A percentile compares a stretch with the other conserved stretches of the same genome.
Evolutionary conservation across 2,329 filamentous ascomycete species (phyloP).

Genomic region (Colletotrichum tropicale): DNA sequence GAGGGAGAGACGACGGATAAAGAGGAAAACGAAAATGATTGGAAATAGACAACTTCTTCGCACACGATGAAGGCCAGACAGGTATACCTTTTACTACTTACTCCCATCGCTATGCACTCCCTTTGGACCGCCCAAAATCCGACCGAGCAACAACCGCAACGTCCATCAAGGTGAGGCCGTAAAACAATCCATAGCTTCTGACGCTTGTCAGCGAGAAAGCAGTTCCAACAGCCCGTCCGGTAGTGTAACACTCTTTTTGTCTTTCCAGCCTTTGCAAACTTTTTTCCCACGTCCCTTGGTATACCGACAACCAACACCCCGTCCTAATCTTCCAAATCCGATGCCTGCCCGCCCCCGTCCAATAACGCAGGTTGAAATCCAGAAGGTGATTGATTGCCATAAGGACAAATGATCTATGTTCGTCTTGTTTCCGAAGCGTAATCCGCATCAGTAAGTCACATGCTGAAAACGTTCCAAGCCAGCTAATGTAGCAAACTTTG

Average conservation of each 20-base stretch:
- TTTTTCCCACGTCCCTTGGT: conserved; percentile 34
- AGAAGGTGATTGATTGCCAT: conserved; percentile 48
- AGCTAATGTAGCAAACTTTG: conserved; percentile 28
- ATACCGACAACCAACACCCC: conserved; percentile 29
- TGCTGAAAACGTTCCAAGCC: conserved; percentile 27
- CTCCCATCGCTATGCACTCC: conserved; percentile 48
- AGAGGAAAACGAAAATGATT: conserved; percentile 5
- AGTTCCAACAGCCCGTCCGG: conserved; percentile 28
- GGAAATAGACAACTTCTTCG: conserved; percentile 23
- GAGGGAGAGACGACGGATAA: conserved; percentile 3
- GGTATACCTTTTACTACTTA: conserved; percentile 38
- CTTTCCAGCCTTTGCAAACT: conserved; percentile 45
- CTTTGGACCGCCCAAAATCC: conserved; percentile 18
- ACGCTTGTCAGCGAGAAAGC: conserved; percentile 27
- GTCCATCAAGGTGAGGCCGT: conserved; percentile 24
- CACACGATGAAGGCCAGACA: conserved; percentile 41
- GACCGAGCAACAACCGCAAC: conserved; percentile 31
- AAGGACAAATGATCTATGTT: conserved; percentile 50
- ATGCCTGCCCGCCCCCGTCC: conserved; percentile 34
- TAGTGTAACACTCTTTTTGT: conserved; percentile 41
- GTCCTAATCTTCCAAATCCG: conserved; percentile 47
- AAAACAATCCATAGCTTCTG: conserved; percentile 22
- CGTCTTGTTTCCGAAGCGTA: conserved; percentile 44
- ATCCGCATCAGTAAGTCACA: conserved; percentile 28
- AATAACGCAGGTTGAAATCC: conserved; percentile 45